phyloP scores from a whole-genome alignment of 2,329 filamentous ascomycete genomes.

The Arthrobotrys musiformis region DNA sequence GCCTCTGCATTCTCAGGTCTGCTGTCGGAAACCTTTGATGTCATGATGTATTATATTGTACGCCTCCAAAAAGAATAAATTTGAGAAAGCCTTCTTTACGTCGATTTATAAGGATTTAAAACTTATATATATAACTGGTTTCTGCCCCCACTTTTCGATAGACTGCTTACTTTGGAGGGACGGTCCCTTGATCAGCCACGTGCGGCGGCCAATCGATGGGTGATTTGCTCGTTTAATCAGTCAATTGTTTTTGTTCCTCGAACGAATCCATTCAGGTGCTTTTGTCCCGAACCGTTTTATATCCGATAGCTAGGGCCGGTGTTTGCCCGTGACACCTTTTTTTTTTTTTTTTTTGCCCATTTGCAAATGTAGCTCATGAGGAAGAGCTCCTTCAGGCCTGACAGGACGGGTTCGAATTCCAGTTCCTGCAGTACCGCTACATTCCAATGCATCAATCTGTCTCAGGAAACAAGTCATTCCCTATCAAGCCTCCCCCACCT shows the following conservation, averaged over 20 bases:
- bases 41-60: too few species aligned
- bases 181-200: background rate
- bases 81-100: too few species aligned
- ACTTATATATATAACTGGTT: background rate
- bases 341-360: too few species aligned
- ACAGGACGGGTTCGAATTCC: background rate
- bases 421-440: slow-evolving; percentile 9
- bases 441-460: background rate
- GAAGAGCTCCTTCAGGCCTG: slow-evolving; percentile 12
- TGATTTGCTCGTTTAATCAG: background rate
- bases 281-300: background rate
- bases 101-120: too few species aligned
- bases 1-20: background rate
- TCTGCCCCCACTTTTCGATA: background rate
- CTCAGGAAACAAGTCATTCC: background rate
- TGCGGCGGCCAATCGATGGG: background rate
- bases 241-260: too few species aligned
- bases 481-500: background rate
- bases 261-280: background rate
- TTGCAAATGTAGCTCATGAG: too few species aligned
- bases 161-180: background rate
- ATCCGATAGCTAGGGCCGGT: background rate
- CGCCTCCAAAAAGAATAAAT: too few species aligned
- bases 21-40: too few species aligned
- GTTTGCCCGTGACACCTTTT: background rate